A percentile compares a stretch with the other conserved stretches of the same genome.
These are phyloP conservation scores for Cinnamomum chago DNA, from an alignment of 164 flowering plant species.

Conservation along the genomic window DNA sequence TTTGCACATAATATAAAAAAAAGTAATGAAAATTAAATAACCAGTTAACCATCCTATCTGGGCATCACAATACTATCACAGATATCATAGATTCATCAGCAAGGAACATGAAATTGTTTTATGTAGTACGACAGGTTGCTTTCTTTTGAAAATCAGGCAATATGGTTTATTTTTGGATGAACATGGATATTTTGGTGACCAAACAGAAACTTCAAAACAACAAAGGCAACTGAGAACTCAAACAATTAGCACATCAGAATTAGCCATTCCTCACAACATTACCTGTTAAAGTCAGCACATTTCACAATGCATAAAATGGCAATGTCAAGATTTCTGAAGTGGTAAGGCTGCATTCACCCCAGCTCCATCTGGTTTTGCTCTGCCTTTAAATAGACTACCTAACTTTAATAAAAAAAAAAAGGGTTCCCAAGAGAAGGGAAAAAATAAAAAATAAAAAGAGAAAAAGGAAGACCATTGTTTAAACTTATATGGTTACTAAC, in stretches of 20 bases:
- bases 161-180: not conserved
- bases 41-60: no score
- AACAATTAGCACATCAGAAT: not conserved
- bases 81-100: no score
- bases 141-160: not conserved
- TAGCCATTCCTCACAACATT: conserved; percentile 14
- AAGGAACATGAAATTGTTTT: no score
- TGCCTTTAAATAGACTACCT: conserved; percentile 20
- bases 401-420: conserved; percentile 29
- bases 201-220: not conserved
- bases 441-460: conserved; percentile 3
- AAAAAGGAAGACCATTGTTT: conserved; percentile 9
- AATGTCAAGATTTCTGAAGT: conserved; percentile 21
- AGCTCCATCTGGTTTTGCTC: conserved; percentile 33
- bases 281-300: conserved; percentile 33
- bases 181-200: not conserved
- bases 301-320: conserved; percentile 12
- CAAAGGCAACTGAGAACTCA: not conserved
- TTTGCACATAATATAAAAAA: no score
- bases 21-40: no score
- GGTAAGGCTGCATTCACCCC: conserved; percentile 22
- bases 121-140: not conserved
- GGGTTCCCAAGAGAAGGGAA: not conserved
- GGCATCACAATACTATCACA: no score
- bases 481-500: not conserved